A percentile compares a stretch with the other conserved stretches of the same genome.
Evolutionary conservation across 495 filamentous ascomycete genomes (phyloP).

Genomic region (Sordaria brevicollis): DNA sequence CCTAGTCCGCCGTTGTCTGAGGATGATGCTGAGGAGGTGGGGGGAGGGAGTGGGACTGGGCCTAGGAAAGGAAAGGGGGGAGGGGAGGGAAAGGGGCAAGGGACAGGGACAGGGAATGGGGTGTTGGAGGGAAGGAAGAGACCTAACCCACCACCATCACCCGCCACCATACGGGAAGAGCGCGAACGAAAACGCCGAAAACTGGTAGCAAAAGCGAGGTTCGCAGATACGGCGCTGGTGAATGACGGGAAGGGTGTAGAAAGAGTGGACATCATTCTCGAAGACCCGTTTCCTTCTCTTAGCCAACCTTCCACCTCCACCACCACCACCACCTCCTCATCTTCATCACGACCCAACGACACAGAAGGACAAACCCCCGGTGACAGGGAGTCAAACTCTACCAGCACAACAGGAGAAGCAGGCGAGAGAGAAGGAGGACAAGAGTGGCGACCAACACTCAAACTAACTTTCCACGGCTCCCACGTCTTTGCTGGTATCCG

Average conservation of each 20-base stretch:
- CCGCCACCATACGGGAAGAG: constrained; percentile 21
- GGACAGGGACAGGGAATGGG: neutral
- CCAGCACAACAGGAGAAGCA: constrained; percentile 18
- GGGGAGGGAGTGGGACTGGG: neutral
- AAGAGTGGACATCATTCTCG: constrained; percentile 47
- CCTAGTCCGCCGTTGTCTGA: constrained; percentile 26
- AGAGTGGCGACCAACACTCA: constrained; percentile 47
- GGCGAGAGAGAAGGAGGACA: constrained; percentile 18
- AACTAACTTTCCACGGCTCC: constrained; percentile 56
- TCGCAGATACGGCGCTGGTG: constrained; percentile 38
- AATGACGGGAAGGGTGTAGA: constrained; percentile 50
- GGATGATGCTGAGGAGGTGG: constrained; percentile 1
- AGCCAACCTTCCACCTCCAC: neutral
- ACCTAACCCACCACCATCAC: constrained; percentile 16
- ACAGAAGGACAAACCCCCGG: neutral
- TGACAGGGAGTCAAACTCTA: constrained; percentile 12
- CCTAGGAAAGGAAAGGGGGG: neutral
- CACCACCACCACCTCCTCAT: neutral
- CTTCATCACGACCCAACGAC: neutral
- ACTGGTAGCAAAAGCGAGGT: constrained; percentile 42
- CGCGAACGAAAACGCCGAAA: constrained; percentile 31
- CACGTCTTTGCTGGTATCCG: constrained; percentile 78
- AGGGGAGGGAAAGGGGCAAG: neutral
- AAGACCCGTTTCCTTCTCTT: constrained; percentile 40
- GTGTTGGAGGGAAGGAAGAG: no score